These are phyloP conservation scores for Candida tammaniensis DNA, from an alignment of 805 yeast species.

Conservation along the genomic window DNA sequence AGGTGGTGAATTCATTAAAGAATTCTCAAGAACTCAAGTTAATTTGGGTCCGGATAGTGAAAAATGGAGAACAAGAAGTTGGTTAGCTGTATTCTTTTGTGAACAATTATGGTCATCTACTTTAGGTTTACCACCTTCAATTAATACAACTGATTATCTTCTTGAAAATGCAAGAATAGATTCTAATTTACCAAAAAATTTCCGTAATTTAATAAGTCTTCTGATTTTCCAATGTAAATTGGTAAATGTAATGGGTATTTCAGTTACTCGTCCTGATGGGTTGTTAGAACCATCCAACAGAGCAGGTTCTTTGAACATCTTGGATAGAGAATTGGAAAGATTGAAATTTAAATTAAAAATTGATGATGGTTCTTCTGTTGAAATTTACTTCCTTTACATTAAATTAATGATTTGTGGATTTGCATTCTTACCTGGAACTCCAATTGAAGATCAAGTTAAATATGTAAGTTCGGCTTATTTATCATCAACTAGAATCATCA, in stretches of 20 bases:
- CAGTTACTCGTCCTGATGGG: constrained; percentile 85
- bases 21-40: constrained; percentile 86
- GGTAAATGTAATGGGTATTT: constrained; percentile 82
- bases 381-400: constrained; percentile 75
- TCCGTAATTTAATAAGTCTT: constrained; percentile 68
- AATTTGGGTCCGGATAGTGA: constrained; percentile 83
- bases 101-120: constrained; percentile 91
- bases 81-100: constrained; percentile 84
- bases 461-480: constrained; percentile 80
- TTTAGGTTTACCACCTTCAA: constrained; percentile 82
- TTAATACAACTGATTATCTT: constrained; percentile 74
- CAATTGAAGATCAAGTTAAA: constrained; percentile 80
- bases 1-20: constrained; percentile 82
- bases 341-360: constrained; percentile 64
- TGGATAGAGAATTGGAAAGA: constrained; percentile 76
- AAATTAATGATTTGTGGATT: constrained; percentile 81
- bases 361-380: constrained; percentile 63
- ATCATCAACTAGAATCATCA: constrained; percentile 76
- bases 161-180: constrained; percentile 77
- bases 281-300: constrained; percentile 79
- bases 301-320: constrained; percentile 72
- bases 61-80: constrained; percentile 89
- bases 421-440: constrained; percentile 88
- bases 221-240: constrained; percentile 82
- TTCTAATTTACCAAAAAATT: constrained; percentile 59